Evolutionary conservation across 495 filamentous ascomycete species (phyloP).

Genomic region (Bathelium albidoporum): DNA sequence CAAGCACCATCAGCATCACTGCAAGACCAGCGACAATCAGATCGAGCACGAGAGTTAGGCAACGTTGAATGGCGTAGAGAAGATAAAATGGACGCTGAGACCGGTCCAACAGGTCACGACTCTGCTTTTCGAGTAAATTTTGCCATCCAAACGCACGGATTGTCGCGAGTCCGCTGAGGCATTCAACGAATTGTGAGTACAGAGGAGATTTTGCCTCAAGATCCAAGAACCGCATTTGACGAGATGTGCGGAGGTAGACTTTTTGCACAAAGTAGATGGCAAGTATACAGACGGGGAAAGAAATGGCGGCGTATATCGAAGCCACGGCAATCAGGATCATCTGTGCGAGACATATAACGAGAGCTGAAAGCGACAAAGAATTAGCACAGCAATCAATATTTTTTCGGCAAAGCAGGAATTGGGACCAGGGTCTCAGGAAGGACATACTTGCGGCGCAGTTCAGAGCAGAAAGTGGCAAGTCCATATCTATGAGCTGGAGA

Average conservation of each 20-base stretch:
- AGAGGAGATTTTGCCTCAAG: conserved; percentile 25
- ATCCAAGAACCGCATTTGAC: conserved; percentile 27
- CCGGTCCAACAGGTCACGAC: conserved; percentile 40
- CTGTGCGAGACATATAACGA: conserved; percentile 40
- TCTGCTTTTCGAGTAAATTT: conserved; percentile 29
- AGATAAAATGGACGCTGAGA: conserved; percentile 52
- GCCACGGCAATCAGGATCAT: conserved; percentile 41
- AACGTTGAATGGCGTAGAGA: conserved; percentile 41
- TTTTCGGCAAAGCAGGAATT: neutral
- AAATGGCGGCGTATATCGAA: conserved; percentile 41
- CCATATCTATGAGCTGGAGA: conserved; percentile 35
- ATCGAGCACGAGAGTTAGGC: conserved; percentile 26
- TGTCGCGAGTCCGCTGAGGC: conserved; percentile 34
- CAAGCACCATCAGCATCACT: conserved; percentile 17
- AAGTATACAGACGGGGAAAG: conserved; percentile 38
- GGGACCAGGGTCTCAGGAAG: neutral
- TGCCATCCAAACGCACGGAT: conserved; percentile 51
- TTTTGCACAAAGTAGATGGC: conserved; percentile 20
- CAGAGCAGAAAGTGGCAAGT: conserved; percentile 21
- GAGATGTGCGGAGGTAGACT: conserved; percentile 27
- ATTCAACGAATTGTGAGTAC: conserved; percentile 35
- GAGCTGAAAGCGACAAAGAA: conserved; percentile 13
- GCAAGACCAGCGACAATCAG: conserved; percentile 22
- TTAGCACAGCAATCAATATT: conserved; percentile 4
- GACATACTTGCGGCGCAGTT: conserved; percentile 30